Evolutionary conservation across 441 rosid genomes (phyloP).

Genomic region (Syzygium syzygioides): DNA sequence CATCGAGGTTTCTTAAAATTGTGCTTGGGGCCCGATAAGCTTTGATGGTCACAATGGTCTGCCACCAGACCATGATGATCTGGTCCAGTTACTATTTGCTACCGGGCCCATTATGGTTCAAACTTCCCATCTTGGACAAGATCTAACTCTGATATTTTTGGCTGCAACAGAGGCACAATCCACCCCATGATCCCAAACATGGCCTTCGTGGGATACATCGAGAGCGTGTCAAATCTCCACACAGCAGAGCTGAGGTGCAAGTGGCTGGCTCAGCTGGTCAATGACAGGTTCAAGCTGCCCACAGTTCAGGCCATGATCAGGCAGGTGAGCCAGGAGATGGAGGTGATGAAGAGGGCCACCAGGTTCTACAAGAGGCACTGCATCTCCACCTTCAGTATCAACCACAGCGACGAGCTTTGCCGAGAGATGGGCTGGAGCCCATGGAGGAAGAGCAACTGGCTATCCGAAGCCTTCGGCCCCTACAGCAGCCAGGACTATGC

Average conservation of each 20-base stretch:
- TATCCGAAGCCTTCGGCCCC: constrained; percentile 72
- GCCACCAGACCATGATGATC: neutral
- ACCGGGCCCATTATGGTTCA: neutral
- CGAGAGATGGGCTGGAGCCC: constrained; percentile 76
- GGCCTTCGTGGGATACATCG: constrained; percentile 80
- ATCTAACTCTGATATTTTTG: neutral
- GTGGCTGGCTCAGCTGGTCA: constrained; percentile 60
- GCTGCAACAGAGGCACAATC: constrained; percentile 62
- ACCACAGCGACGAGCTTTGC: constrained; percentile 76
- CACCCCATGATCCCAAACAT: constrained; percentile 87
- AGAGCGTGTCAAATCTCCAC: constrained; percentile 72
- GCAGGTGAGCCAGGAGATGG: constrained; percentile 42
- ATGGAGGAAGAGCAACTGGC: constrained; percentile 56
- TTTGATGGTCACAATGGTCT: neutral
- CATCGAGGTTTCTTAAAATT: too few relatives aligned
- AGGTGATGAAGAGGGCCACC: constrained; percentile 48
- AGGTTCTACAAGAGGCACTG: constrained; percentile 79
- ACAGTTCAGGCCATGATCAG: constrained; percentile 52
- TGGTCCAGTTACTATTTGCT: neutral
- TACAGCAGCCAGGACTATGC: constrained; percentile 61
- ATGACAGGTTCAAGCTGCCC: constrained; percentile 60
- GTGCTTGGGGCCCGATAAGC: neutral
- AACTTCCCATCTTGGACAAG: neutral
- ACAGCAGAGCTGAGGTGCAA: constrained; percentile 69
- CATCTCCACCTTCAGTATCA: constrained; percentile 83